Evolutionary conservation across 2,329 filamentous ascomycete species (phyloP).

Genomic region (Fusarium ambrosium): DNA sequence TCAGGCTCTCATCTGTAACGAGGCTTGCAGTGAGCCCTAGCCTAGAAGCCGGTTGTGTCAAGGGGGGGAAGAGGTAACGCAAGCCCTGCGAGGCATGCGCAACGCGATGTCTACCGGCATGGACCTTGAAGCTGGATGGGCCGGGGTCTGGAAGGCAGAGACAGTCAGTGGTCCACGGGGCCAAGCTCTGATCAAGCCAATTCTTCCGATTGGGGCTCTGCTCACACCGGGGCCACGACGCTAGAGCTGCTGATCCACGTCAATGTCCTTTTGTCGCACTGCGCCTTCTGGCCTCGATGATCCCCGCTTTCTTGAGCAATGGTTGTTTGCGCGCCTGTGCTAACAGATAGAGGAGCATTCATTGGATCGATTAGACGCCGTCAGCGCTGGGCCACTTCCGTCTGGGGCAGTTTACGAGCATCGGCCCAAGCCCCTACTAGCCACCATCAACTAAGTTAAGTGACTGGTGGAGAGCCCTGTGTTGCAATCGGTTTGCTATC

Average conservation of each 20-base stretch:
- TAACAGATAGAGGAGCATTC: conserved; percentile 20
- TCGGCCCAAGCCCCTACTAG: conserved; percentile 34
- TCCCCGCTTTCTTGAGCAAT: conserved; percentile 26
- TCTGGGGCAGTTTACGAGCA: conserved; percentile 31
- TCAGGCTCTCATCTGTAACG: conserved; percentile 9
- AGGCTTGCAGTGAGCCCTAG: conserved; percentile 15
- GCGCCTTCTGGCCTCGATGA: conserved; percentile 36
- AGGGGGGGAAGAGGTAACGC: conserved; percentile 24
- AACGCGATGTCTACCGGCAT: conserved; percentile 40
- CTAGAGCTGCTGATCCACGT: conserved; percentile 49
- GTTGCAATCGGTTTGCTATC: conserved; percentile 29
- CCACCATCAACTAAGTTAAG: conserved; percentile 15
- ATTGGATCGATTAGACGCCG: conserved; percentile 52
- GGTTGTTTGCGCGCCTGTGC: conserved; percentile 41
- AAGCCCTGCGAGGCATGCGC: conserved; percentile 31
- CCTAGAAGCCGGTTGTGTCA: conserved; percentile 10
- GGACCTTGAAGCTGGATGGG: conserved; percentile 33
- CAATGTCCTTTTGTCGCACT: conserved; percentile 50
- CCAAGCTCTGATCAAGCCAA: conserved; percentile 42
- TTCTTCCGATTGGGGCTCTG: conserved; percentile 50
- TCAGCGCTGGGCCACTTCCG: conserved; percentile 24
- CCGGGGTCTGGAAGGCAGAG: conserved; percentile 22
- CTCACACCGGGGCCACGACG: conserved; percentile 36
- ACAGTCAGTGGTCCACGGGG: conserved; percentile 28
- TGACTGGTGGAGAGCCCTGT: conserved; percentile 23